These are phyloP conservation scores for Suillus discolor DNA, from an alignment of 768 basidiomycete genomes.

Conservation along the genomic window DNA sequence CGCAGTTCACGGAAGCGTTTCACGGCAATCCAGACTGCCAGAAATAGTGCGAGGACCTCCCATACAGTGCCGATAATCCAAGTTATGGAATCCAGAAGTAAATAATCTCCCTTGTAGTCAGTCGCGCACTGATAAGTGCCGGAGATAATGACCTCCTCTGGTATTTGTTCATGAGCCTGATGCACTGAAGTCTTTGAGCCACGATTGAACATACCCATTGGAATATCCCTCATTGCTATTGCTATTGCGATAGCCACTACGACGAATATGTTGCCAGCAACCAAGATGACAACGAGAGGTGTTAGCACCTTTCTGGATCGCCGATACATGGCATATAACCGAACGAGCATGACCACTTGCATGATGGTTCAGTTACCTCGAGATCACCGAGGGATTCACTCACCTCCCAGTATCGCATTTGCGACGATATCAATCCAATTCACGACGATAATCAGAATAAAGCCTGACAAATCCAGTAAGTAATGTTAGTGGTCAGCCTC, in stretches of 20 bases:
- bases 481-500: not conserved
- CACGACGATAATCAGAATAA: not conserved
- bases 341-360: not conserved
- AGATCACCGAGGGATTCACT: not conserved
- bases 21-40: not conserved
- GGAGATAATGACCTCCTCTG: not conserved
- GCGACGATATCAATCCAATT: not conserved
- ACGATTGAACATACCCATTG: not conserved
- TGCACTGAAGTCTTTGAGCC: not conserved
- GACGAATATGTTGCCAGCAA: not conserved
- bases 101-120: not conserved
- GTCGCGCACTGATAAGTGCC: not conserved
- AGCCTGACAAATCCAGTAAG: not conserved
- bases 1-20: not conserved
- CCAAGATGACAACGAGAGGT: not conserved
- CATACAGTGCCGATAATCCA: not conserved
- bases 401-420: not conserved
- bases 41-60: not conserved
- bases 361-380: not conserved
- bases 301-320: not conserved
- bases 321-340: not conserved
- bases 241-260: not conserved
- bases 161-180: not conserved
- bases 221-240: not conserved
- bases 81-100: not conserved